Percentiles rank a stretch among this genome's conserved stretches.
Evolutionary conservation across 306 rosid genomes (phyloP).

Genomic region (Dalbergia oliveri): DNA sequence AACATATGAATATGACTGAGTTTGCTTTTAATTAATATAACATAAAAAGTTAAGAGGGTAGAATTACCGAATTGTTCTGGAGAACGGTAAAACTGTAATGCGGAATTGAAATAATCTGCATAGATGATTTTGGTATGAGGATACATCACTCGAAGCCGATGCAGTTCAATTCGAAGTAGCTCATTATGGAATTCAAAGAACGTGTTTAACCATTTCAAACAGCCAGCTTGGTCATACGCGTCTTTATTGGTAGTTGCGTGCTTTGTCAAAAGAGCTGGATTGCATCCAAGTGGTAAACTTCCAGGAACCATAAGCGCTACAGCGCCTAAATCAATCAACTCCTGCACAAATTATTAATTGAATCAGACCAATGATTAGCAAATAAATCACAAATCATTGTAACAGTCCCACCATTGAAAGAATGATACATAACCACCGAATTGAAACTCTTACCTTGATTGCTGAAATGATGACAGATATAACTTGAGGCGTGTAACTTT

Average conservation of each 20-base stretch:
- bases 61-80: constrained; percentile 58
- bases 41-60: constrained; percentile 3
- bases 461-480: constrained; percentile 50
- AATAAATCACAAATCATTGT: background rate
- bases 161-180: constrained; percentile 51
- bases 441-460: constrained; percentile 42
- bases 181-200: constrained; percentile 55
- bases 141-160: constrained; percentile 46
- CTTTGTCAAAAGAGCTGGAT: constrained; percentile 41
- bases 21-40: no score
- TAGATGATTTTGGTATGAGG: constrained; percentile 57
- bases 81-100: constrained; percentile 43
- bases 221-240: constrained; percentile 57
- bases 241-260: constrained; percentile 34
- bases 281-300: constrained; percentile 68
- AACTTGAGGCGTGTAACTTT: constrained; percentile 48
- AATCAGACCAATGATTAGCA: background rate
- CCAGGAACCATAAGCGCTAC: constrained; percentile 64
- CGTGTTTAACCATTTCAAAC: constrained; percentile 56
- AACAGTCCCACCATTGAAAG: no score
- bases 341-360: constrained; percentile 44
- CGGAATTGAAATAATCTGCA: constrained; percentile 60
- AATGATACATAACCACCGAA: background rate
- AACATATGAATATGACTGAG: no score
- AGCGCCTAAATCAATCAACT: constrained; percentile 63